Base-by-base conservation (phyloP, 345 rosid genomes). In the Mallotus nudiflorus region DNA sequence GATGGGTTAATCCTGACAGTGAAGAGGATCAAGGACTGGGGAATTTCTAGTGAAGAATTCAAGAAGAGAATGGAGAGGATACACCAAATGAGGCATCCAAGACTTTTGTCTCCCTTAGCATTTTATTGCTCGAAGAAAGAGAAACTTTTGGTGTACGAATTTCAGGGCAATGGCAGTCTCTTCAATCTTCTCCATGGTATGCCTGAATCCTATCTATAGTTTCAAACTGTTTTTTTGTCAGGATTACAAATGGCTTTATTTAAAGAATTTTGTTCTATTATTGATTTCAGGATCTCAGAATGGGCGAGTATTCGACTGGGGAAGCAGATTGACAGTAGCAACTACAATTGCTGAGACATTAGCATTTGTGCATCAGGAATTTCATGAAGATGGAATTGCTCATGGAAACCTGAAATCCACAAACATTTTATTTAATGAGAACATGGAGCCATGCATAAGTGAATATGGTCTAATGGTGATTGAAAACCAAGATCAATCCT, bases 351-450 rank as follows among this genome's bases (percentile, higher is more conserved):
- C 89, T 0, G 73, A 81, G 42, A 82, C 88, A 28, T 73, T 86
- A 40, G 83, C 83, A 69, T 74, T 70, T 50, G 74, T 83, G 82
- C 91, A 86, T 33, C 57, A 67, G 44, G 78, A 78, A 74, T 83
- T 89, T 19, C 37, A 2, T 0, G 75, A 75, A 57, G 87, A 80
- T 60, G 73, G 69, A 48, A 82, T 86, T 15, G 84, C 85, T n/a
- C 91, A 83, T 66, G 93, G 91, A 20, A 89, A 85, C 82, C 71
- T 89, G 68, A 89, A 89, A 75, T 81, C 91, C 68, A 68, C 87
- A 19, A 85, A 85, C 78, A 82, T 86, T 22, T 60, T 89, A 72
- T 77, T 89, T 66, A 56, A 82, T 82, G 58, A 60, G 46, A 77
- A 78, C 19, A 82, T 84, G 85, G 87, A 85, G 39, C 89, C 85